These are phyloP conservation scores for Allantophomopsis lycopodina DNA, from an alignment of 2,329 filamentous ascomycete species.

Conservation along the genomic window DNA sequence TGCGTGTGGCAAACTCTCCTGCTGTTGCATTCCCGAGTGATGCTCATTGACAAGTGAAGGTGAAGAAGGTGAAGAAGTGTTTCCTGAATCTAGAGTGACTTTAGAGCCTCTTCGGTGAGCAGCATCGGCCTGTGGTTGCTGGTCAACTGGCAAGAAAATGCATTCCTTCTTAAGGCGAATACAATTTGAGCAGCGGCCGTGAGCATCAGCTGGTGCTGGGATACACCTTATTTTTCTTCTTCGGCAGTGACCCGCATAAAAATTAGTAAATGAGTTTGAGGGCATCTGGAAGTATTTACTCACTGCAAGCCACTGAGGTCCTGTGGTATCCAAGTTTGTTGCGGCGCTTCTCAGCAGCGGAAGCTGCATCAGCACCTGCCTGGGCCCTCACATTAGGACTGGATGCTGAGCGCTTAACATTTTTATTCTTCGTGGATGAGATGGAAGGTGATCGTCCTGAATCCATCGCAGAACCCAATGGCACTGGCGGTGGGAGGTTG, in stretches of 20 bases:
- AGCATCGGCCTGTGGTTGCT: constrained; percentile 40
- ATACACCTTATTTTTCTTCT: constrained; percentile 89
- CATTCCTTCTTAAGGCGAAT: constrained; percentile 92
- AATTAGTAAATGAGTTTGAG: constrained; percentile 6
- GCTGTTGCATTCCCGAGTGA: constrained; percentile 21
- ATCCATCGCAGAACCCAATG: too few species aligned
- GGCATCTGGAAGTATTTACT: constrained; percentile 26
- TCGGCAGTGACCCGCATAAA: constrained; percentile 64
- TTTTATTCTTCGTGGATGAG: constrained; percentile 2
- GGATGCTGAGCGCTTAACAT: constrained; percentile 32
- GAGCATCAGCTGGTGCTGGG: constrained; percentile 54
- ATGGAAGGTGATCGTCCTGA: too few species aligned
- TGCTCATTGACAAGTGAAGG: constrained; percentile 18
- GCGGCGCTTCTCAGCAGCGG: constrained; percentile 50
- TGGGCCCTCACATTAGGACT: constrained; percentile 31
- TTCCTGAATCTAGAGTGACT: constrained; percentile 15
- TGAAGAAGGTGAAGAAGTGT: constrained; percentile 33
- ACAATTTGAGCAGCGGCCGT: constrained; percentile 79
- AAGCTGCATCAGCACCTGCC: constrained; percentile 15
- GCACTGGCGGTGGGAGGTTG: too few species aligned
- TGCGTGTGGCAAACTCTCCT: constrained; percentile 25
- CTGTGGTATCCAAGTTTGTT: constrained; percentile 95
- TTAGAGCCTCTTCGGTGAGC: constrained; percentile 26
- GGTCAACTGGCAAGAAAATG: constrained; percentile 81
- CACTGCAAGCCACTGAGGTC: constrained; percentile 91